Base-by-base conservation (phyloP, 139 green algal genomes). In the Picochlorum sp. region DNA sequence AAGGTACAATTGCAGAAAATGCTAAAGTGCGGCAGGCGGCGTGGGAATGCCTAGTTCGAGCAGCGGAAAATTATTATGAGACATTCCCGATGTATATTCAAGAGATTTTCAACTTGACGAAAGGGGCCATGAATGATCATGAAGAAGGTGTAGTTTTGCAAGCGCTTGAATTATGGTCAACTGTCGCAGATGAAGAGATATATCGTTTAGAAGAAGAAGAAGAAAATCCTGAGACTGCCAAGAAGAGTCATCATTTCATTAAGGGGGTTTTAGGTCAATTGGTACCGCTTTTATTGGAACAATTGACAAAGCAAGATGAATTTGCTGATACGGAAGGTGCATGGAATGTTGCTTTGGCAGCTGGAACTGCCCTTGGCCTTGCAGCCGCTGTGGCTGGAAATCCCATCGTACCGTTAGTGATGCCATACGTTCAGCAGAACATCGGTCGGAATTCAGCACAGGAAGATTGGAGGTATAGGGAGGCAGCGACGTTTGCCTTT, bases 231-330 rank as follows among this genome's bases (percentile, higher is more conserved):
- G 10, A 5, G 5, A 47, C 20, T 8, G 10, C 9, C 0, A n/a
- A 47, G 1, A 25, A 47, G 39, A 47, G 39, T 6, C 86, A 94
- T 70, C 54, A 88, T 50, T 96, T 98, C 61, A 87, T 96, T 33
- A 74, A 76, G 44, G 65, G 85, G 10, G 92, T 86, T 7, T 63
- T 85, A 28, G 73, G 76, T 13, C 79, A 85, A 33, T 73, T 99
- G 36, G 81, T 95, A 36, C 85, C 86, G 6, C 82, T 97, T 50
- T 77, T 99, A 37, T 76, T 99, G 55, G 76, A 95, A 70, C 89
- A 87, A 71, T 75, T 99, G 3, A 94, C 77, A 29, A 97, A 97
- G 81, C 93, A 99, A 74, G 91, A 98, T 47, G 90, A 96, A 73
- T 87, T 78, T 20, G 77, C 91, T 61, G 82, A 93, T 55, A 67